Evolutionary conservation across 768 basidiomycete genomes (phyloP).

Genomic region (Sarcodon sp.): DNA sequence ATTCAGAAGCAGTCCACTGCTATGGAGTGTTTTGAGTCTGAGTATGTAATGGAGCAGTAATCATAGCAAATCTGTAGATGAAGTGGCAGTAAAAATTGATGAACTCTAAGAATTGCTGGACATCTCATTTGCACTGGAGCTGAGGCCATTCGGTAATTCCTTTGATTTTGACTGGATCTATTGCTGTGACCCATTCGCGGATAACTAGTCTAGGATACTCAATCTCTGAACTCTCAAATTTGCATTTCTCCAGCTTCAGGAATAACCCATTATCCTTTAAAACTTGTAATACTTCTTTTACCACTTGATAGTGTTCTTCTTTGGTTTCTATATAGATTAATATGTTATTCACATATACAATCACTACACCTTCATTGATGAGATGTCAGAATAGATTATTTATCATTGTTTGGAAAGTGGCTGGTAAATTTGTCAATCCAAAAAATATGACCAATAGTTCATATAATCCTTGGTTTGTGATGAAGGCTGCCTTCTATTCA

Average conservation of each 20-base stretch:
- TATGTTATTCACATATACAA: constrained; percentile 32
- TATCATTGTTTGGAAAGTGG: constrained; percentile 15
- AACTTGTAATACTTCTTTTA: constrained; percentile 10
- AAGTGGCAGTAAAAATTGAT: background rate
- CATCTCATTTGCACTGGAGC: constrained; percentile 8
- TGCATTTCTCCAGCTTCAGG: constrained; percentile 22
- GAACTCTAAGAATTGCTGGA: constrained; percentile 15
- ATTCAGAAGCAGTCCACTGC: constrained; percentile 4
- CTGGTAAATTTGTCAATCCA: constrained; percentile 14
- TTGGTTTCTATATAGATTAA: constrained; percentile 9
- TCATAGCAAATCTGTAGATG: background rate
- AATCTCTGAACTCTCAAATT: constrained; percentile 11
- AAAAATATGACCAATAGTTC: constrained; percentile 19
- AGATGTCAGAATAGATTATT: constrained; percentile 17
- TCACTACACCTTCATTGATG: constrained; percentile 20
- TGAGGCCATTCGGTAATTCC: constrained; percentile 17
- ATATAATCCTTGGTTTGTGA: constrained; percentile 15
- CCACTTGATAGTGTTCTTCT: constrained; percentile 5
- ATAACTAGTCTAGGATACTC: constrained; percentile 18
- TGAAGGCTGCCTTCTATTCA: constrained; percentile 18
- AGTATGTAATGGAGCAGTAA: constrained; percentile 9
- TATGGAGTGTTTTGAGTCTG: constrained; percentile 8
- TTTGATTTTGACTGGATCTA: constrained; percentile 20
- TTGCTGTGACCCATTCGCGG: constrained; percentile 6
- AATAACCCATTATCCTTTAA: constrained; percentile 19